Conservation (phyloP, 495 filamentous ascomycete genomes). For the Hypoxylon perforatum region DNA sequence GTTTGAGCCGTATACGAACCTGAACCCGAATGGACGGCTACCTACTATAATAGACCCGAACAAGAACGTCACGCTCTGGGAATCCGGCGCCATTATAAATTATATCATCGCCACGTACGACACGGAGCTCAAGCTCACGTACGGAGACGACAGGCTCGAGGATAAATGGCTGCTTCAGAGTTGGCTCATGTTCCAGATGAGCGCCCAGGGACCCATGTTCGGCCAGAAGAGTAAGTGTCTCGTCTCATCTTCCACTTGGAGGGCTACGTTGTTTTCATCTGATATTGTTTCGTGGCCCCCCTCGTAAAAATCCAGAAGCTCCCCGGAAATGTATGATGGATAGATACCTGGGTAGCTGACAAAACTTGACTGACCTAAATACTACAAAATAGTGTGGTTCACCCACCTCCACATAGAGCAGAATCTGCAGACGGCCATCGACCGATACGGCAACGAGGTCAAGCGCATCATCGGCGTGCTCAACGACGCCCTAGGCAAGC, state of each 20-base stretch:
- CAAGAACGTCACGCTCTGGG: slow-evolving; percentile 53
- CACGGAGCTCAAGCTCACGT: slow-evolving; percentile 66
- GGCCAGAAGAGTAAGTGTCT: slow-evolving; percentile 56
- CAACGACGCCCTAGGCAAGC: slow-evolving; percentile 59
- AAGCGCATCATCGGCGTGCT: slow-evolving; percentile 69
- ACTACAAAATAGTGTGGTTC: slow-evolving; percentile 51
- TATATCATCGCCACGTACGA: slow-evolving; percentile 76
- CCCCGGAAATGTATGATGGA: slow-evolving; percentile 49
- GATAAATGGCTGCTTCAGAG: slow-evolving; percentile 58
- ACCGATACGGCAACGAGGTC: slow-evolving; percentile 70
- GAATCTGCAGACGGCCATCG: slow-evolving; percentile 62
- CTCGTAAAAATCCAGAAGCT: too few relatives aligned
- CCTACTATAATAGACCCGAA: slow-evolving; percentile 58
- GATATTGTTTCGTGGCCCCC: too few relatives aligned
- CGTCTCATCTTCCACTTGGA: slow-evolving; percentile 54
- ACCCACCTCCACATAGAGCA: slow-evolving; percentile 64
- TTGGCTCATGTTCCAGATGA: slow-evolving; percentile 75
- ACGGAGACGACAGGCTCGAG: slow-evolving; percentile 52
- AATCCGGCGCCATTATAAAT: slow-evolving; percentile 72
- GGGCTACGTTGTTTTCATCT: too few relatives aligned
- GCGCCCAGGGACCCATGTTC: slow-evolving; percentile 73
- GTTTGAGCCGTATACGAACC: slow-evolving; percentile 63
- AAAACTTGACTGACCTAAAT: slow-evolving; percentile 13
- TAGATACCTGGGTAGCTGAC: neutral
- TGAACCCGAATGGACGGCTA: slow-evolving; percentile 77